A percentile compares a stretch with the other conserved stretches of the same genome.
phyloP scores from a whole-genome alignment of 208 protist species.

The Acanthamoeba lenticulata region DNA sequence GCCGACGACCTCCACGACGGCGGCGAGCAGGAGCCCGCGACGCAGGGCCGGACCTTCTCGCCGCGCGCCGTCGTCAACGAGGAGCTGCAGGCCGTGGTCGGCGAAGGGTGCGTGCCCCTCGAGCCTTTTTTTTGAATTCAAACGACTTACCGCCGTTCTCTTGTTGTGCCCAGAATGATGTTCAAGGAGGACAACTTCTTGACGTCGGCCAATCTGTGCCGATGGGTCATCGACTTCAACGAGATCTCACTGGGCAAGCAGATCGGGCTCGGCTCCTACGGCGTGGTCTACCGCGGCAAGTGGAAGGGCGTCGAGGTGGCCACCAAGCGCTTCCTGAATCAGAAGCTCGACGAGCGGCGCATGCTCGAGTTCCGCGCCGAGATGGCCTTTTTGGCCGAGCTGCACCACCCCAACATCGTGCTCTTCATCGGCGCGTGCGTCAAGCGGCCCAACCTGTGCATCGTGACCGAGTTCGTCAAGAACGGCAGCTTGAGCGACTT shows the following conservation, averaged over 20 bases:
- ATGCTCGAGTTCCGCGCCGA: constrained; percentile 60
- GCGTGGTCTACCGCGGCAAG: constrained; percentile 1
- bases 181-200: constrained; percentile 63
- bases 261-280: neutral
- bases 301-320: constrained; percentile 57
- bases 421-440: constrained; percentile 35
- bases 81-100: neutral
- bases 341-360: constrained; percentile 18
- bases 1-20: neutral
- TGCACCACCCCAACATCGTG: constrained; percentile 60
- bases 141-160: neutral
- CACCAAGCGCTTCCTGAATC: constrained; percentile 18
- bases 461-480: constrained; percentile 47
- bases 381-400: constrained; percentile 34
- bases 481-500: neutral
- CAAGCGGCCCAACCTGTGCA: constrained; percentile 36
- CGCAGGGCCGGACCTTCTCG: neutral
- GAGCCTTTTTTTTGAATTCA: neutral
- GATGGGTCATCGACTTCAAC: constrained; percentile 61
- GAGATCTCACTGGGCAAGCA: constrained; percentile 26
- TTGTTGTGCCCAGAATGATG: neutral
- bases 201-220: constrained; percentile 45
- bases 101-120: neutral
- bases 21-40: neutral
- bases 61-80: neutral